These are phyloP conservation scores for Candida vaughaniae DNA, from an alignment of 805 yeast species.

Conservation along the genomic window DNA sequence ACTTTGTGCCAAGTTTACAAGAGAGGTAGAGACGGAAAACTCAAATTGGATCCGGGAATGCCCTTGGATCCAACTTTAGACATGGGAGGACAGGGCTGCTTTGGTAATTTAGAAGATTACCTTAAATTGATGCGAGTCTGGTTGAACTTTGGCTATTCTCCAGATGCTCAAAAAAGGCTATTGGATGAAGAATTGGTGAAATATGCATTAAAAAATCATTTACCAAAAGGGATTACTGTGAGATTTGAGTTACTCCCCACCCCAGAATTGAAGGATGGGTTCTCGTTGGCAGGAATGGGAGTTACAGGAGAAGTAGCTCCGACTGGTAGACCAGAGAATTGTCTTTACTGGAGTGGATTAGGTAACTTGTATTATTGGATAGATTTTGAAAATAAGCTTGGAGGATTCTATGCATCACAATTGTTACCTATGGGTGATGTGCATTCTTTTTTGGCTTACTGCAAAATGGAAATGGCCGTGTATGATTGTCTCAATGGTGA, in stretches of 20 bases:
- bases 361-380: slow-evolving; percentile 42
- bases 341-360: slow-evolving; percentile 40
- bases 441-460: slow-evolving; percentile 16
- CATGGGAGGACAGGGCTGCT: slow-evolving; percentile 47
- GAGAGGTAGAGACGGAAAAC: slow-evolving; percentile 15
- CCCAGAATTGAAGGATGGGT: slow-evolving; percentile 26
- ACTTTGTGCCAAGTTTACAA: slow-evolving; percentile 18
- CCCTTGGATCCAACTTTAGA: slow-evolving; percentile 26
- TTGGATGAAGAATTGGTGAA: slow-evolving; percentile 26
- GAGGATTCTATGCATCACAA: slow-evolving; percentile 41
- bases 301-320: slow-evolving; percentile 20
- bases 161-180: slow-evolving; percentile 33
- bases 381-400: slow-evolving; percentile 35
- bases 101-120: slow-evolving; percentile 36
- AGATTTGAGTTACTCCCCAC: slow-evolving; percentile 16
- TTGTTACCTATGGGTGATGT: slow-evolving; percentile 34
- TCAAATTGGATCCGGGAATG: slow-evolving; percentile 7
- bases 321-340: slow-evolving; percentile 35
- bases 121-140: slow-evolving; percentile 38
- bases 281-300: slow-evolving; percentile 37
- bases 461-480: slow-evolving; percentile 24
- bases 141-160: slow-evolving; percentile 39
- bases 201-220: slow-evolving; percentile 33
- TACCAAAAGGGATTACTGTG: slow-evolving; percentile 25
- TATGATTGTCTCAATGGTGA: slow-evolving; percentile 20